phyloP scores from a whole-genome alignment of 345 rosid species.

The Durio zibethinus region DNA sequence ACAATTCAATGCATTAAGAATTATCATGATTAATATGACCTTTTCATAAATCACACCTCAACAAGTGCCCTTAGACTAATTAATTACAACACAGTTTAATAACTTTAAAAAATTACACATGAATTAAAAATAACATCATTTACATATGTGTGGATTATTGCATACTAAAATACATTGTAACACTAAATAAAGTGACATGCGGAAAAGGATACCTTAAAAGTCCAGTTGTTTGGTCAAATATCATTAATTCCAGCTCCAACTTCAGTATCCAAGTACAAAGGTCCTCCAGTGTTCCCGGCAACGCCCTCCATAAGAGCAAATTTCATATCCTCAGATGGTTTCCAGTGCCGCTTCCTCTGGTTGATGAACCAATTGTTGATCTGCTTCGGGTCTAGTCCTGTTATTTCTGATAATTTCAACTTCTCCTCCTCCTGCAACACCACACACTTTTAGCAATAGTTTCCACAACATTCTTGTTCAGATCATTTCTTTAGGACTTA shows the following conservation, averaged over 20 bases:
- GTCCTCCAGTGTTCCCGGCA: not conserved
- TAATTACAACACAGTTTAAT: not conserved
- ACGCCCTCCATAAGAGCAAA: conserved; percentile 43
- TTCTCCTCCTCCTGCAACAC: conserved; percentile 58
- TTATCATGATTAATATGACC: not conserved
- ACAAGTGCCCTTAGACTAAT: not conserved
- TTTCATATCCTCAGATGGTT: conserved; percentile 60
- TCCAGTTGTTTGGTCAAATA: not conserved
- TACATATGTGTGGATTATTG: not conserved
- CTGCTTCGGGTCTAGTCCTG: conserved; percentile 69
- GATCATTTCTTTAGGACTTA: not conserved
- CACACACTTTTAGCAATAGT: not conserved
- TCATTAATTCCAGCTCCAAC: conserved; percentile 6
- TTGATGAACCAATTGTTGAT: conserved; percentile 79
- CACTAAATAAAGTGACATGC: not conserved
- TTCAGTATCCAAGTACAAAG: conserved; percentile 17
- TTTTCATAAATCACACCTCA: not conserved
- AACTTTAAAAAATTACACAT: not conserved
- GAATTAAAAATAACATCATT: too few species aligned
- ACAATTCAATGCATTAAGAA: not conserved
- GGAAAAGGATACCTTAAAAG: not conserved
- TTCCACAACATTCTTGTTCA: not conserved
- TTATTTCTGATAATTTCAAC: conserved; percentile 38
- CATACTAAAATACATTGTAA: not conserved
- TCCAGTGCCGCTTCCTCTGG: conserved; percentile 81